These are phyloP conservation scores for Rhodomyrtus psidioides DNA, from an alignment of 441 rosid species.

Conservation along the genomic window DNA sequence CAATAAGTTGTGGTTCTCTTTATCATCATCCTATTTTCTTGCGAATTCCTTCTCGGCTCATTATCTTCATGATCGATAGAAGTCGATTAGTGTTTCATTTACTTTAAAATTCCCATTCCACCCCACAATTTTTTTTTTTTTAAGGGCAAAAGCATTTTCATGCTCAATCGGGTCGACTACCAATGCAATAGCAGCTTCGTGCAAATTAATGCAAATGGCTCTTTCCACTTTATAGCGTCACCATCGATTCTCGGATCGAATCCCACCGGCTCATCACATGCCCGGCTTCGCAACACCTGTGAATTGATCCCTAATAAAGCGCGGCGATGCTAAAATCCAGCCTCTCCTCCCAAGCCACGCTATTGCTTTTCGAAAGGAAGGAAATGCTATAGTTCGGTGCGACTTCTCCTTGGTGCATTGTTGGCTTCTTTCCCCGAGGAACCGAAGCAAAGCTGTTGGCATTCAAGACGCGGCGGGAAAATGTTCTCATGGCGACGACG, in stretches of 20 bases:
- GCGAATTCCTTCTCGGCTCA: neutral
- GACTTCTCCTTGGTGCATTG: neutral
- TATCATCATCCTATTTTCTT: neutral
- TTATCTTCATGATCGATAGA: neutral
- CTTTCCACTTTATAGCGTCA: neutral
- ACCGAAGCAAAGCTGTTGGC: neutral
- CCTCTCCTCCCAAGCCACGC: neutral
- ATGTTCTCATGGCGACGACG: fast-evolving
- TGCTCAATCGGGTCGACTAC: neutral
- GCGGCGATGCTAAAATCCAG: neutral
- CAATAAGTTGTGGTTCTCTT: neutral
- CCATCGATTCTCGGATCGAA: neutral
- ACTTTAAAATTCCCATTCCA: fast-evolving
- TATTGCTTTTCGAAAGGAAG: neutral
- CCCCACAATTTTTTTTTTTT: too few relatives aligned
- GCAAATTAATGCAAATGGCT: neutral
- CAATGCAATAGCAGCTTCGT: neutral
- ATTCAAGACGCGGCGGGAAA: neutral
- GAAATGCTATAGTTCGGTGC: neutral
- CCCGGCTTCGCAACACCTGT: neutral
- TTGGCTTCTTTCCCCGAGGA: neutral
- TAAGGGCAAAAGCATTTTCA: neutral
- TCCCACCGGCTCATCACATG: neutral
- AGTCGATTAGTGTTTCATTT: neutral
- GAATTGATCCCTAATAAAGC: neutral